Conservation (phyloP, 208 protist species). For the Naegleria fowleri region DNA sequence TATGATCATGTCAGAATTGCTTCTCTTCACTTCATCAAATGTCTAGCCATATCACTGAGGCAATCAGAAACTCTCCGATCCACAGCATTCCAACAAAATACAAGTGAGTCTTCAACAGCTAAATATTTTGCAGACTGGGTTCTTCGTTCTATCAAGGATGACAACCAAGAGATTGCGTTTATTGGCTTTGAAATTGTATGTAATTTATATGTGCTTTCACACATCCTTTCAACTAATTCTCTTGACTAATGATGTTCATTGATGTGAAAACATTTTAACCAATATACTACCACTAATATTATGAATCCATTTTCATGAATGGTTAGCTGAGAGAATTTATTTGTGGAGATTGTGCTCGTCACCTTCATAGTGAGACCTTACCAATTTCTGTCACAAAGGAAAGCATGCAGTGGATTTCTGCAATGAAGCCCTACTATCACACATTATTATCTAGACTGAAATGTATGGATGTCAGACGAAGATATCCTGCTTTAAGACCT, state of each 20-base stretch:
- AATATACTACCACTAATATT: too few relatives aligned
- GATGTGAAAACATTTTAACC: too few relatives aligned
- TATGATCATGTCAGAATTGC: not conserved
- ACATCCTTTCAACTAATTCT: too few relatives aligned
- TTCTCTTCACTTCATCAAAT: not conserved
- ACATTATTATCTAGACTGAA: not conserved
- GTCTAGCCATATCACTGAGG: not conserved
- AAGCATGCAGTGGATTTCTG: constrained; percentile 11
- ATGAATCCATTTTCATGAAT: too few relatives aligned
- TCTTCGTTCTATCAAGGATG: not conserved
- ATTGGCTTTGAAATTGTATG: constrained; percentile 4
- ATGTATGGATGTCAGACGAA: not conserved
- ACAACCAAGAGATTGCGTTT: constrained; percentile 19
- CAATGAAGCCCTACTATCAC: not conserved
- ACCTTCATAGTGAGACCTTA: not conserved
- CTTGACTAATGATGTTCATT: too few relatives aligned
- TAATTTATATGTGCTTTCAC: not conserved
- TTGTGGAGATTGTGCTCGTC: constrained; percentile 16
- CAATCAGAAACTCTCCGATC: not conserved
- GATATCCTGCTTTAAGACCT: constrained; percentile 10
- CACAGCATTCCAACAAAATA: not conserved
- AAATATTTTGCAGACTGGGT: not conserved
- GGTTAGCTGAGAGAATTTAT: constrained; percentile 16
- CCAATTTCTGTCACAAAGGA: not conserved
- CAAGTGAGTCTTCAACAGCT: not conserved